phyloP scores from a whole-genome alignment of 495 filamentous ascomycete species.

The Terfezia boudieri region DNA sequence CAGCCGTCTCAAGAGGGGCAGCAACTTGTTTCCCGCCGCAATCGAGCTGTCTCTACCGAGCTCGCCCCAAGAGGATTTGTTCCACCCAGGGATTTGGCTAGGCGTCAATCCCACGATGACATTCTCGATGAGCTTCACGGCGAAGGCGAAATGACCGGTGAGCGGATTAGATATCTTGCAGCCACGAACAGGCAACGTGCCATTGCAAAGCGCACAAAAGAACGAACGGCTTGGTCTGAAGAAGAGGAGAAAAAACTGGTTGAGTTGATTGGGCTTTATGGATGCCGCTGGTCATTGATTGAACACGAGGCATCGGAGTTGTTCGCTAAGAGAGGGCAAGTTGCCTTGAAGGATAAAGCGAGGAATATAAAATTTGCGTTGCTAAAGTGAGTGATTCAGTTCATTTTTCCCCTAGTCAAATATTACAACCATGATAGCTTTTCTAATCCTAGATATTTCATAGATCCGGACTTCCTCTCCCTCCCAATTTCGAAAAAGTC shows the following conservation, averaged over 20 bases:
- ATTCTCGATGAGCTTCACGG: not conserved
- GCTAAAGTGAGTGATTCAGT: conserved; percentile 22
- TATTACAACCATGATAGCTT: no score
- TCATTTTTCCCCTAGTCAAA: no score
- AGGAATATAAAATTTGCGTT: conserved; percentile 29
- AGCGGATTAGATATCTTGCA: not conserved
- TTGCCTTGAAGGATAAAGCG: conserved; percentile 30
- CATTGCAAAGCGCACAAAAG: conserved; percentile 22
- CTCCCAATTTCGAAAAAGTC: no score
- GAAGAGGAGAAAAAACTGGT: conserved; percentile 29
- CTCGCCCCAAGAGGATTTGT: no score
- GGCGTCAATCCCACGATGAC: not conserved
- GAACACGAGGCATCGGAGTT: conserved; percentile 2
- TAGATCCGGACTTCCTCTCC: no score
- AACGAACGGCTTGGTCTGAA: conserved; percentile 23
- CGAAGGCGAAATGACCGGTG: not conserved
- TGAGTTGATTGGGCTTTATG: conserved; percentile 29
- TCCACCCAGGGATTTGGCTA: no score
- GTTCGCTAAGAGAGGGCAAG: conserved; percentile 22
- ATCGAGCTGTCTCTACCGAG: no score
- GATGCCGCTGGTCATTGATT: conserved; percentile 5
- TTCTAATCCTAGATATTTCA: no score
- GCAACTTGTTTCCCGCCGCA: no score
- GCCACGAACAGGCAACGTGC: conserved; percentile 4
- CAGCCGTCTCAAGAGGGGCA: no score